phyloP scores from a whole-genome alignment of 169 alveolate species.

The Cryptosporidium meleagridis region DNA sequence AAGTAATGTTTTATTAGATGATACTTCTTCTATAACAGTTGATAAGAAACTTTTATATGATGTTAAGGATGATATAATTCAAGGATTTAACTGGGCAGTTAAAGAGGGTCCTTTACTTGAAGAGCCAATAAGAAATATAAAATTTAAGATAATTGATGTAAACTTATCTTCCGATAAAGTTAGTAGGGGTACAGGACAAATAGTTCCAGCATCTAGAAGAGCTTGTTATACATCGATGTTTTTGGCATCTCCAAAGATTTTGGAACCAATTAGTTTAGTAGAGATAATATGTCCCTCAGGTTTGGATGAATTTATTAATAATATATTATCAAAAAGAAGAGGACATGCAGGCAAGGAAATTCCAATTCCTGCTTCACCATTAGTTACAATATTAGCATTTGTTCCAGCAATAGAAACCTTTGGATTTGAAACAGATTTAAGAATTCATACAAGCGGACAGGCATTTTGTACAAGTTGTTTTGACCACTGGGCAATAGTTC shows the following conservation, averaged over 20 bases:
- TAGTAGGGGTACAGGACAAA: slow-evolving; percentile 96
- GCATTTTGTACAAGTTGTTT: slow-evolving; percentile 96
- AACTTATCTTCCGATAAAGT: slow-evolving; percentile 90
- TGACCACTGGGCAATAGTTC: slow-evolving; percentile 97
- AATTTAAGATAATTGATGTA: slow-evolving; percentile 90
- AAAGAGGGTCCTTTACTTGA: slow-evolving; percentile 99
- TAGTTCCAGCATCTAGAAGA: slow-evolving; percentile 96
- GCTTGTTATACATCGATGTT: slow-evolving; percentile 98
- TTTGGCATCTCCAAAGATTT: slow-evolving; percentile 97
- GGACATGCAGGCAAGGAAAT: slow-evolving; percentile 92
- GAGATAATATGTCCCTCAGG: slow-evolving; percentile 94
- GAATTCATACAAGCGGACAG: slow-evolving; percentile 96
- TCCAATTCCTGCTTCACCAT: slow-evolving; percentile 94
- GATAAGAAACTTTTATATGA: slow-evolving; percentile 83
- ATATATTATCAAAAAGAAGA: slow-evolving; percentile 83
- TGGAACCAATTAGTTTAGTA: slow-evolving; percentile 96
- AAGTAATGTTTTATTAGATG: slow-evolving; percentile 95
- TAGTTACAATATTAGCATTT: slow-evolving; percentile 93
- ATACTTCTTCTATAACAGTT: slow-evolving; percentile 94
- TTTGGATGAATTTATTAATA: slow-evolving; percentile 35
- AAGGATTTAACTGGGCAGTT: slow-evolving; percentile 99
- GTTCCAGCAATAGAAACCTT: slow-evolving; percentile 99
- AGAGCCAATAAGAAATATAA: slow-evolving; percentile 93
- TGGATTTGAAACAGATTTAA: slow-evolving; percentile 99
- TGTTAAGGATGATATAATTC: slow-evolving; percentile 88